A percentile compares a stretch with the other conserved stretches of the same genome.
These are phyloP conservation scores for Paramecium sexaurelia DNA, from an alignment of 73 alveolate species.

Conservation along the genomic window DNA sequence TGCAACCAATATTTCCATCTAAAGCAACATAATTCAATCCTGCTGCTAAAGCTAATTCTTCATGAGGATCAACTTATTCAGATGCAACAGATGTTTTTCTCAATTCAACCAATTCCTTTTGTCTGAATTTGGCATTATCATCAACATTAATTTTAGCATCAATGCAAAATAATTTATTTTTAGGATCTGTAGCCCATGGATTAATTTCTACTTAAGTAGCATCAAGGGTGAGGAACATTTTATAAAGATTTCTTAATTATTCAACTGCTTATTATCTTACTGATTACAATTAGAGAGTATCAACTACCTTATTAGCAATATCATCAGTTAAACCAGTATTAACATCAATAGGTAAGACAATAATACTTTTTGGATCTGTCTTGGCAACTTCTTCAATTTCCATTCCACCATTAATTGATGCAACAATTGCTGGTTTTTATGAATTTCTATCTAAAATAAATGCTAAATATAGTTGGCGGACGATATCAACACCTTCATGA, in stretches of 20 bases:
- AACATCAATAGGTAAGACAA: conserved; percentile 70
- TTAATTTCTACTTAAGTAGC: conserved; percentile 86
- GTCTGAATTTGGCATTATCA: conserved; percentile 82
- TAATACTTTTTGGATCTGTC: conserved; percentile 80
- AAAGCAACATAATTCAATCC: conserved; percentile 86
- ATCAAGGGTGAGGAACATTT: conserved; percentile 75
- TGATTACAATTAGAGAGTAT: conserved; percentile 52
- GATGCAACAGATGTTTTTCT: conserved; percentile 73
- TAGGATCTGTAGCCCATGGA: conserved; percentile 89
- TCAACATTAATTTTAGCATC: conserved; percentile 88
- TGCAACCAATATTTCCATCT: conserved; percentile 93
- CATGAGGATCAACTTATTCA: conserved; percentile 74
- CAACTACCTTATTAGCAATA: conserved; percentile 69
- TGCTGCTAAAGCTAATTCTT: conserved; percentile 76
- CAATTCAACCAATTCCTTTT: conserved; percentile 71
- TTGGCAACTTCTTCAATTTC: conserved; percentile 88
- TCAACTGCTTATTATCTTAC: conserved; percentile 68
- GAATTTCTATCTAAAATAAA: conserved; percentile 79
- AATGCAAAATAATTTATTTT: conserved; percentile 73
- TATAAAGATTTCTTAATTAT: conserved; percentile 70
- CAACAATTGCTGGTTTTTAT: conserved; percentile 76
- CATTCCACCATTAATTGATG: conserved; percentile 82
- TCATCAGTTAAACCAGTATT: conserved; percentile 72
- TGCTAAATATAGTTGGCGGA: conserved; percentile 77
- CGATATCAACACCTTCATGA: conserved; percentile 86